Conservation (phyloP, 192 early-diverging fungal species). For the Umbelopsis sp. region DNA sequence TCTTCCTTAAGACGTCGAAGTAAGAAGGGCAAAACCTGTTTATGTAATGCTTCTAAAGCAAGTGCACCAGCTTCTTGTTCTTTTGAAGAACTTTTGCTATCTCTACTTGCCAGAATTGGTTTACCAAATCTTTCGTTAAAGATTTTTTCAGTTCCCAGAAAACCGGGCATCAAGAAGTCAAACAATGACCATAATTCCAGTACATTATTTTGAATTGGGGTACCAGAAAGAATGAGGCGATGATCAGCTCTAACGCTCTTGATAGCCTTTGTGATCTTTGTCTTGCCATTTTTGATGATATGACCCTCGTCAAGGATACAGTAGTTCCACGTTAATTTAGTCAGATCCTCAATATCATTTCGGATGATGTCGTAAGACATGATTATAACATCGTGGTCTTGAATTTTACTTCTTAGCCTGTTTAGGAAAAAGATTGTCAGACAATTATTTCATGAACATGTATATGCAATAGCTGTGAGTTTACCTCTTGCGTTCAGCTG, state of each 20-base stretch:
- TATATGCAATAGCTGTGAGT: background rate
- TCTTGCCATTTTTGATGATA: slow-evolving; percentile 93
- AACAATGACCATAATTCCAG: slow-evolving; percentile 97
- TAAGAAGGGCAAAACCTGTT: slow-evolving; percentile 95
- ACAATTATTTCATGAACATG: background rate
- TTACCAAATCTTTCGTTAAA: slow-evolving; percentile 95
- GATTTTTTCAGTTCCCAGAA: slow-evolving; percentile 90
- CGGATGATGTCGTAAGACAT: slow-evolving; percentile 97
- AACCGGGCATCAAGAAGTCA: slow-evolving; percentile 99
- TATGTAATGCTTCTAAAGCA: slow-evolving; percentile 93
- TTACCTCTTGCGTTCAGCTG: slow-evolving; percentile 71
- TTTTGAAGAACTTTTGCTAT: slow-evolving; percentile 78
- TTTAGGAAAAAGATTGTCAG: slow-evolving; percentile 23
- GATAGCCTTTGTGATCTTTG: slow-evolving; percentile 92
- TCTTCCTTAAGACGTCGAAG: slow-evolving; percentile 97
- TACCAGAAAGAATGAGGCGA: slow-evolving; percentile 94
- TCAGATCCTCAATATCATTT: slow-evolving; percentile 89
- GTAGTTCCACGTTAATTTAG: slow-evolving; percentile 83
- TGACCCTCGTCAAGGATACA: slow-evolving; percentile 98
- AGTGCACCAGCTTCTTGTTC: slow-evolving; percentile 76
- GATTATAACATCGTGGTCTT: slow-evolving; percentile 78
- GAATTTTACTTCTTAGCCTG: slow-evolving; percentile 57
- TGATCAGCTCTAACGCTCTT: slow-evolving; percentile 88
- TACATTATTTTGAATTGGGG: slow-evolving; percentile 97
- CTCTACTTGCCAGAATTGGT: slow-evolving; percentile 88